Base-by-base conservation (phyloP, 805 yeast genomes). In the Metschnikowia lunata region DNA sequence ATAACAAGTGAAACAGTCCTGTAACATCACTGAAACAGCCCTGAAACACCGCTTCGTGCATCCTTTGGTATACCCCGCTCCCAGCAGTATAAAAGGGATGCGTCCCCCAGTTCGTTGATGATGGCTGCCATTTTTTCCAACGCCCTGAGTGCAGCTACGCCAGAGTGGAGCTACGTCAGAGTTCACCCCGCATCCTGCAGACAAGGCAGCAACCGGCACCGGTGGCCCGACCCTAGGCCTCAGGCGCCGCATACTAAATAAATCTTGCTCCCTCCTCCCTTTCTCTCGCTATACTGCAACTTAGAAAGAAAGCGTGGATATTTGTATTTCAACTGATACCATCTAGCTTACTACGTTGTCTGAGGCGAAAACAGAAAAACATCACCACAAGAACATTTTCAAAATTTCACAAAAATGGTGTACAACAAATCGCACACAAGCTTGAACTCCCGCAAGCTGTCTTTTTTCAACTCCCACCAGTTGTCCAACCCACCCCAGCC, bases 401-500 rank as follows among this genome's bases (percentile, higher is more conserved):
- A 18, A 3, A 18, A 18, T 18, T 18, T 18, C 23, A 3, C 23
- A 29, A 29, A 29, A 10, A 42, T 42, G 46, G 46, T 23, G n/a
- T 37, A 27, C 42, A 50, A 49, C 51, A 72, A 64, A 51, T 74
- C 64, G 33, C 74, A 66, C 55, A 66, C 72, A 10, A 66, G 63
- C 51, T 64, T 71, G 53, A 60, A 66, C 32, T 62, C 71, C 6
- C 66, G 72, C 54, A 63, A 60, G 37, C 66, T 76, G 34, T 52
- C 62, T 42, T 56, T 70, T 42, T 67, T 70, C 60, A 67, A 67
- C 48, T 49, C 63, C 30, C 60, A 61, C 45, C 65, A 54, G 44
- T 70, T 58, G 51, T 60, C 47, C 30, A 43, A 54, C 60, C 72
- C 61, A 42, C 77, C 68, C 43, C 75, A 60, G 50, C 75, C 71